These are phyloP conservation scores for Bondarzewia mesenterica DNA, from an alignment of 1,284 basidiomycete species.

Conservation along the genomic window DNA sequence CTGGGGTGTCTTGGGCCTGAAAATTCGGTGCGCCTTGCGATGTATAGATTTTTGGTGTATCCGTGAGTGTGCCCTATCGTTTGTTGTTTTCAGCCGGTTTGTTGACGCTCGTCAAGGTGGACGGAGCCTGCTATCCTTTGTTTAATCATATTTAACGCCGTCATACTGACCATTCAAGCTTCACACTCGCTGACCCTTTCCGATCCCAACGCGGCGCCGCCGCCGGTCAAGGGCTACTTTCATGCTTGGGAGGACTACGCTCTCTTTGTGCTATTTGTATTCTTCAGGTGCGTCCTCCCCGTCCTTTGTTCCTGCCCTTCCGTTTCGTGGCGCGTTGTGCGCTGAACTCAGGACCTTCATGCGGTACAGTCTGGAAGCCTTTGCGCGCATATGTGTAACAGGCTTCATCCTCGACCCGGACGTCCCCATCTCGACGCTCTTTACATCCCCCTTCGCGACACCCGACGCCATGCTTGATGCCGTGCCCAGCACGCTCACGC, in stretches of 20 bases:
- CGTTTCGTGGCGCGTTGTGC: not conserved
- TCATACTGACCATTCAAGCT: slow-evolving; percentile 80
- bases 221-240: slow-evolving; percentile 64
- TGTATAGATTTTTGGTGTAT: slow-evolving; percentile 64
- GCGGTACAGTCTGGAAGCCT: slow-evolving; percentile 64
- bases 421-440: slow-evolving; percentile 47
- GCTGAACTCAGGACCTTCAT: not conserved
- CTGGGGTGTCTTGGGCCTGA: slow-evolving; percentile 71
- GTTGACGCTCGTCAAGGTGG: slow-evolving; percentile 42
- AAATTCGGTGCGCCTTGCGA: slow-evolving; percentile 51
- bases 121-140: slow-evolving; percentile 83
- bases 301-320: slow-evolving; percentile 2
- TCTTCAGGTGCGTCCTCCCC: slow-evolving; percentile 71
- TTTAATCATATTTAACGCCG: slow-evolving; percentile 80
- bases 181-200: slow-evolving; percentile 43
- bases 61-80: slow-evolving; percentile 35
- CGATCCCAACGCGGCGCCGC: slow-evolving; percentile 33
- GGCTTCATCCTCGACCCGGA: slow-evolving; percentile 90
- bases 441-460: slow-evolving; percentile 26
- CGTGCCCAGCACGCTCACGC: slow-evolving; percentile 2
- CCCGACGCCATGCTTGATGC: slow-evolving; percentile 14
- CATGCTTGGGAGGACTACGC: slow-evolving; percentile 82
- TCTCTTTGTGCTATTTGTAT: slow-evolving; percentile 74
- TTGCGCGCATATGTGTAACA: slow-evolving; percentile 86
- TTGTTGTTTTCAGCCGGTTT: not conserved